Evolutionary conservation across 345 rosid species (phyloP).

Genomic region (Rhodamnia rubescens): DNA sequence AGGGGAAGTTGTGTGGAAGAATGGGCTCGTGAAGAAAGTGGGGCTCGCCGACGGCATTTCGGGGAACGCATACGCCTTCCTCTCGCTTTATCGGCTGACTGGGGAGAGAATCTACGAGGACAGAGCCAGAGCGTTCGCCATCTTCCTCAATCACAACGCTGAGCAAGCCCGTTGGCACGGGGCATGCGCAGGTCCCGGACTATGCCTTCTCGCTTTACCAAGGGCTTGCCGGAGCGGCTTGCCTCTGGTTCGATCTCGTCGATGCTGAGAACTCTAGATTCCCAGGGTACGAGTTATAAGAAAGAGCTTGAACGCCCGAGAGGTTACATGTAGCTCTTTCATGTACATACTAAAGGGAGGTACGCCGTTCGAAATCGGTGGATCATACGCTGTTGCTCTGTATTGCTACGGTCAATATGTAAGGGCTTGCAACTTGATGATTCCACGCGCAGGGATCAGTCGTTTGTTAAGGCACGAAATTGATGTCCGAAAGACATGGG

Average conservation of each 20-base stretch:
- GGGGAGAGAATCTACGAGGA: conserved; percentile 66
- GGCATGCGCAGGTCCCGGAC: not conserved
- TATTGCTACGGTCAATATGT: not conserved
- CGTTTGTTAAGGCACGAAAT: not conserved
- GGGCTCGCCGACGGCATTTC: conserved; percentile 77
- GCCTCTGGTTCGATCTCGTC: conserved; percentile 69
- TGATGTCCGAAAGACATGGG: not conserved
- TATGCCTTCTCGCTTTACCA: conserved; percentile 53
- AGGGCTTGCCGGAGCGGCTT: conserved; percentile 63
- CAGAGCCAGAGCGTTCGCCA: conserved; percentile 67
- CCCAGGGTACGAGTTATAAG: conserved; percentile 70
- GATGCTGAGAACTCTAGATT: conserved; percentile 42
- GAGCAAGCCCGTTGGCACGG: conserved; percentile 4
- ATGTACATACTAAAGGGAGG: not conserved
- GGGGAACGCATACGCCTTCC: conserved; percentile 78
- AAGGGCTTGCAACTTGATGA: not conserved
- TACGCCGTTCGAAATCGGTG: not conserved
- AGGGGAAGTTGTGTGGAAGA: conserved; percentile 95
- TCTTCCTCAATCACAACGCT: conserved; percentile 53
- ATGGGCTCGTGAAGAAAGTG: conserved; percentile 63
- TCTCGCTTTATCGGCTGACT: conserved; percentile 61
- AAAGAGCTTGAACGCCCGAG: not conserved
- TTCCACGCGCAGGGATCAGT: not conserved
- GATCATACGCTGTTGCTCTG: not conserved
- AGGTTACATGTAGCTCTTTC: not conserved